These are phyloP conservation scores for Dioscorea dumetorum DNA, from an alignment of 106 monocot genomes.

Conservation along the genomic window DNA sequence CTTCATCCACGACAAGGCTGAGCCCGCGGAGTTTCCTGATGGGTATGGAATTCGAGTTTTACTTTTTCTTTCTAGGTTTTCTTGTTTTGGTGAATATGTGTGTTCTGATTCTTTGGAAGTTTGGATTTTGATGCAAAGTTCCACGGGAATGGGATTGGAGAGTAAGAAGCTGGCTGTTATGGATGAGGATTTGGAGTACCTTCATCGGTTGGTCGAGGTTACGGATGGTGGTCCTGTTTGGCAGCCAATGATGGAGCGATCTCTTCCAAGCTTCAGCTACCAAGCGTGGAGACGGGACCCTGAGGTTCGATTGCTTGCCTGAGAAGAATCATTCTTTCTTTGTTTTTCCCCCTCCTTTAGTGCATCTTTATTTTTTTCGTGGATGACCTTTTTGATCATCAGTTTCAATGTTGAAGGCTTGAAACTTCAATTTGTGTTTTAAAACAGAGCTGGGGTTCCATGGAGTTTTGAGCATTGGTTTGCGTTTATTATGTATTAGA, in stretches of 20 bases:
- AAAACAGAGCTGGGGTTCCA: background rate
- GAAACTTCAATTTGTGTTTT: background rate
- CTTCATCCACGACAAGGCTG: slow-evolving; percentile 1
- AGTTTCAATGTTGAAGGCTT: background rate
- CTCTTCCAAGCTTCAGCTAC: slow-evolving; percentile 50
- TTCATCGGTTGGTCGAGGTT: slow-evolving; percentile 52
- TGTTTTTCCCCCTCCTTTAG: too few species aligned
- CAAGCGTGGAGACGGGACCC: slow-evolving; percentile 82
- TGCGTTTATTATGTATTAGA: too few species aligned
- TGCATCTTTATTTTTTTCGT: background rate
- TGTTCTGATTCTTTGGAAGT: background rate
- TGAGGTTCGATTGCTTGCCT: slow-evolving; percentile 27
- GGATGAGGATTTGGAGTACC: slow-evolving; percentile 46
- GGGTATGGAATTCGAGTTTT: background rate
- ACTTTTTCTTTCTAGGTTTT: background rate
- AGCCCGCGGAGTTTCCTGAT: too few species aligned
- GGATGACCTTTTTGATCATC: background rate
- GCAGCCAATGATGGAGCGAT: slow-evolving; percentile 81
- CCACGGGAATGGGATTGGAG: background rate
- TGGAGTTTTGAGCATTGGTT: too few species aligned
- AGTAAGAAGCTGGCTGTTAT: slow-evolving; percentile 36
- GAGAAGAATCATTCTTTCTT: too few species aligned
- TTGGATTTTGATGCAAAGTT: background rate
- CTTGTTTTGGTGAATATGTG: background rate
- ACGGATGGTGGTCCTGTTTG: slow-evolving; percentile 67